Evolutionary conservation across 2,329 filamentous ascomycete species (phyloP).

Genomic region (Monosporascus sp.): DNA sequence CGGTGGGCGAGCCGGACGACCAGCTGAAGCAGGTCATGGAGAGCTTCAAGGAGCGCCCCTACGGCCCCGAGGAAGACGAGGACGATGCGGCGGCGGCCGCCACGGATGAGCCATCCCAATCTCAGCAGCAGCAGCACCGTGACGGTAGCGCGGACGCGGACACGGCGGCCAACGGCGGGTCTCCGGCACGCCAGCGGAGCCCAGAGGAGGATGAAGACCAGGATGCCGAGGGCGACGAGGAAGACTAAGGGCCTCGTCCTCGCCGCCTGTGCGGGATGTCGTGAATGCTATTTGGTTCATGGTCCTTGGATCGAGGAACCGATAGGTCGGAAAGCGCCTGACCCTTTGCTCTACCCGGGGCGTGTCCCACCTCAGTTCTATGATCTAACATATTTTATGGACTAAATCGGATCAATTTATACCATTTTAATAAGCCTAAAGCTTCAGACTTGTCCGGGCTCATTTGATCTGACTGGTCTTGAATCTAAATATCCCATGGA

Average conservation of each 20-base stretch:
- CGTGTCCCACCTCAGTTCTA: too few relatives aligned
- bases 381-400: too few relatives aligned
- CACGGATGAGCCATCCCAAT: constrained; percentile 6
- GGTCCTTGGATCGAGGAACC: too few relatives aligned
- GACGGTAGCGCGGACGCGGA: constrained; percentile 12
- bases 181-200: constrained; percentile 1
- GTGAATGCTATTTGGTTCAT: too few relatives aligned
- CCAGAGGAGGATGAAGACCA: constrained; percentile 18
- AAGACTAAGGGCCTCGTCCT: constrained; percentile 14
- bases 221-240: constrained; percentile 23
- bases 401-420: too few relatives aligned
- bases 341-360: too few relatives aligned
- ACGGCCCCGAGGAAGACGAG: constrained; percentile 36
- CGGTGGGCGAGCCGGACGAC: constrained; percentile 50
- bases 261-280: too few relatives aligned
- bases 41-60: constrained; percentile 47
- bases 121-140: constrained; percentile 16
- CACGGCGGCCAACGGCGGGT: constrained; percentile 9
- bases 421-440: too few relatives aligned
- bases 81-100: constrained; percentile 21
- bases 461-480: too few relatives aligned
- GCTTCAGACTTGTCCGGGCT: too few relatives aligned
- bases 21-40: constrained; percentile 47
- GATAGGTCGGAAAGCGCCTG: too few relatives aligned
- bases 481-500: too few relatives aligned